A percentile compares a stretch with the other conserved stretches of the same genome.
These are phyloP conservation scores for Aphanoascus verrucosus DNA, from an alignment of 2,329 filamentous ascomycete species.

Conservation along the genomic window DNA sequence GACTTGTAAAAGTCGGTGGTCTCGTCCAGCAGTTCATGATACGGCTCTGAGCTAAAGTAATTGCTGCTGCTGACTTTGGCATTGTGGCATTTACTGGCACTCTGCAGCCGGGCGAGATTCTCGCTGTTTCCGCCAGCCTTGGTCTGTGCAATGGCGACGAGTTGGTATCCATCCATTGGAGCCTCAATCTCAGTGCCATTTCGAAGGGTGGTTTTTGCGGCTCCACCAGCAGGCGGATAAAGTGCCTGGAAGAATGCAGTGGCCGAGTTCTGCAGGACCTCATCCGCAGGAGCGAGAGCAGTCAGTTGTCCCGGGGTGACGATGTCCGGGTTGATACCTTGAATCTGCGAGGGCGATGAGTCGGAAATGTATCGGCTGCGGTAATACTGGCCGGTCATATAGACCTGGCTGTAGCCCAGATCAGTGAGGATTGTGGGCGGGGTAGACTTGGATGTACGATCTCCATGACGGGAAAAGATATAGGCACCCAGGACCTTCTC, in stretches of 20 bases:
- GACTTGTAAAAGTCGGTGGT: conserved; percentile 46
- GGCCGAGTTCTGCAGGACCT: conserved; percentile 70
- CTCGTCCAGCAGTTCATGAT: conserved; percentile 37
- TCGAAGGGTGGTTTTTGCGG: conserved; percentile 51
- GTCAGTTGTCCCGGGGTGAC: conserved; percentile 61
- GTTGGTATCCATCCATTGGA: conserved; percentile 71
- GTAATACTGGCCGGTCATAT: conserved; percentile 62
- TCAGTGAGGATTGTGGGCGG: conserved; percentile 63
- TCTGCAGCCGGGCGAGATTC: conserved; percentile 49
- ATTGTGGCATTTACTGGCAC: conserved; percentile 45
- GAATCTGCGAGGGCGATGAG: conserved; percentile 50
- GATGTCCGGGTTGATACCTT: conserved; percentile 53
- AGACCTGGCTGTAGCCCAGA: conserved; percentile 67
- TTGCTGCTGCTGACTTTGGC: conserved; percentile 48
- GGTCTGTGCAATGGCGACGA: conserved; percentile 61
- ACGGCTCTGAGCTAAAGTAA: conserved; percentile 45
- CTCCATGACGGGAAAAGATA: conserved; percentile 83
- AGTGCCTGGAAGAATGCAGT: conserved; percentile 72
- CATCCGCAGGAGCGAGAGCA: conserved; percentile 61
- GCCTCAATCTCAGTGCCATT: conserved; percentile 57
- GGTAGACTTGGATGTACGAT: conserved; percentile 68
- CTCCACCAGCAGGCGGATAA: conserved; percentile 62
- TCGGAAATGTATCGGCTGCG: conserved; percentile 61
- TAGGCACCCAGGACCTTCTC: conserved; percentile 73
- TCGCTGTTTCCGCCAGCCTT: conserved; percentile 50